phyloP scores from a whole-genome alignment of 2,329 filamentous ascomycete genomes.

The Aspergillus versicolor region DNA sequence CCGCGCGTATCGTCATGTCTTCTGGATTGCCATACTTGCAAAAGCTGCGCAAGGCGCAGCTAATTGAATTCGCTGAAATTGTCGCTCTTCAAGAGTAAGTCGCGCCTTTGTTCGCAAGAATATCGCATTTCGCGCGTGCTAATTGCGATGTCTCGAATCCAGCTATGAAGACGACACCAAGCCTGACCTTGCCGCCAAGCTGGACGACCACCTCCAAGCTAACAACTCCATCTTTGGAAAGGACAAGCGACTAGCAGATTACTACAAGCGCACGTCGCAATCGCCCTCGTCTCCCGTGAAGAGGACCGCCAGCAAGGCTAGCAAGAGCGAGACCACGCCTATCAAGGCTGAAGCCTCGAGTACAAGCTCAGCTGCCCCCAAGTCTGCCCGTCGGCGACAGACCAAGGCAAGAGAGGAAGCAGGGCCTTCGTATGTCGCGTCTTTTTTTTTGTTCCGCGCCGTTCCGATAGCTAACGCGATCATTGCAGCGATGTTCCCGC shows the following conservation, averaged over 20 bases:
- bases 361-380: slow-evolving; percentile 21
- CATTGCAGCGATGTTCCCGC: slow-evolving; percentile 16
- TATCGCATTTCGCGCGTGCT: slow-evolving; percentile 1
- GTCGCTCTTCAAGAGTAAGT: slow-evolving; percentile 73
- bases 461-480: not conserved
- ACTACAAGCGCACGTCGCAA: slow-evolving; percentile 60
- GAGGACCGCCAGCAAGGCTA: slow-evolving; percentile 43
- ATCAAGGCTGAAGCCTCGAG: slow-evolving; percentile 14
- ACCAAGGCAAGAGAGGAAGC: slow-evolving; percentile 29
- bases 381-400: slow-evolving; percentile 39
- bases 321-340: slow-evolving; percentile 36
- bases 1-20: slow-evolving; percentile 55
- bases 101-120: slow-evolving; percentile 7
- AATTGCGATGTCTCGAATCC: slow-evolving; percentile 7
- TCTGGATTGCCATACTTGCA: slow-evolving; percentile 70
- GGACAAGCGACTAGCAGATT: slow-evolving; percentile 67
- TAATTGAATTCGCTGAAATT: slow-evolving; percentile 70
- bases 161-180: slow-evolving; percentile 74
- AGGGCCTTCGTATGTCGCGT: slow-evolving; percentile 23
- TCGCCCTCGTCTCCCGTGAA: slow-evolving; percentile 50
- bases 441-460: not conserved
- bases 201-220: slow-evolving; percentile 70
- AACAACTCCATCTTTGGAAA: slow-evolving; percentile 65
- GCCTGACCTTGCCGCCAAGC: slow-evolving; percentile 70
- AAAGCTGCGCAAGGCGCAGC: slow-evolving; percentile 77